Base-by-base conservation (phyloP, 1,284 basidiomycete species). In the Athelia psychrophila region DNA sequence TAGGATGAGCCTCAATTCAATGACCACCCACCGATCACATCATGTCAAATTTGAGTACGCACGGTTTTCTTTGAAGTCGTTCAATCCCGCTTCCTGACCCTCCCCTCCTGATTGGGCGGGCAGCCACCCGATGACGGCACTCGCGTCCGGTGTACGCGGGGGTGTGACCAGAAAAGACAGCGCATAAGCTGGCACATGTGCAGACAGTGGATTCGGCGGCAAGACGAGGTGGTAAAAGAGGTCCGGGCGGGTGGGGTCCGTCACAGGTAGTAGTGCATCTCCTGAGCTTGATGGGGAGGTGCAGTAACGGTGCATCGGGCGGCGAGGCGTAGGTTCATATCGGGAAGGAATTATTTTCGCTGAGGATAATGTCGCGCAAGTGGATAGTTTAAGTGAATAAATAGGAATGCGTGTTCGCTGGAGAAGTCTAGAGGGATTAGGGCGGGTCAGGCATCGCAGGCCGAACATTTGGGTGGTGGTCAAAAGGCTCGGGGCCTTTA, bases 1-100 rank as follows among this genome's bases (percentile, higher is more conserved):
- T 25, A 49, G 35, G 40, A 30, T 45, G 48, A 40, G 47, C 45
- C 18, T 20, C 20, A 33, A 10, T 0, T n/a, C n/a, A n/a, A n/a
- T n/a, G n/a, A n/a, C n/a, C n/a, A n/a, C n/a, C n/a, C n/a, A n/a
- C n/a, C n/a, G n/a, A 40, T 8, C 40, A 32, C 44, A 24, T 49
- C 15, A 40, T 15, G 6, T 18, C 20, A 16, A 18, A 19, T 3
- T 25, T 23, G 30, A 12, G 9, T 6, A 65, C 83, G 56, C 61
- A 90, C 88, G 59, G 60, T 90, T 90, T 60, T 85, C 80, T 54
- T 67, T 67, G 57, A 90, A 90, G 64, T 88, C 86, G 54, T 83
- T 80, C 55, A 90, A 61, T 3, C 83, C 80, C 2, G 80, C 78
- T 25, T 75, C 73, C 24, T 59, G 63, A 22, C 72, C 73, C 1